Base-by-base conservation (phyloP, 495 filamentous ascomycete species). In the Hyaloscypha variabilis region DNA sequence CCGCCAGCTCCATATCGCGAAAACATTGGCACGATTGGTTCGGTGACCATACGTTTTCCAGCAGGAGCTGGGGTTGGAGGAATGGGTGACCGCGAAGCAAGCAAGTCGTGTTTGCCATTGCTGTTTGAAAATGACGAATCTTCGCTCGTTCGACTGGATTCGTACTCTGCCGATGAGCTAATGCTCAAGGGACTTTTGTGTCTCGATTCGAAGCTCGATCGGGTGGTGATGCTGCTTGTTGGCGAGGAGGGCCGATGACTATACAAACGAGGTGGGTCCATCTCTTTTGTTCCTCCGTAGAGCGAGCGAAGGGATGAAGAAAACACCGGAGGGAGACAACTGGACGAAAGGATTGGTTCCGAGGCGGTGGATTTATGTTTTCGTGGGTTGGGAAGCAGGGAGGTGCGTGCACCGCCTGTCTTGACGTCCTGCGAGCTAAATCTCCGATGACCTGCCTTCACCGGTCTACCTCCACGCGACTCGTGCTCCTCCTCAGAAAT, bases 351-450 rank as follows among this genome's bases (percentile, higher is more conserved):
- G 29, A 70, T 34, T 1, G 68, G 64, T 58, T 64, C 63, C 6
- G 64, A 67, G 14, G 60, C 55, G 8, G 57, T 23, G 28, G 56
- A 52, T n/a, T 61, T 55, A 39, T 70, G 68, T 30, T 64, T 64
- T 19, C 62, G 54, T 17, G 60, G 10, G 34, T 25, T 6, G 23
- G 31, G 39, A 17, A 46, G 39, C 0, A 67, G 50, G 23, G 64
- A 64, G 49, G 64, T 61, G 54, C 68, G 60, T 52, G 64, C 68
- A 21, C 17, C 28, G 10, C 60, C 31, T 28, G 68, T 70, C 56
- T 62, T 64, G 36, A 58, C n/a, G 49, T 67, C 64, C 36, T 70
- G 68, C 24, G 67, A 60, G 53, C 68, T 70, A 61, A 21, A 64
- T 53, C 57, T 55, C 24, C 62, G 53, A 24, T 14, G 23, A 26